Base-by-base conservation (phyloP, 202 grass and related monocot species). In the Carex sylvatica region DNA sequence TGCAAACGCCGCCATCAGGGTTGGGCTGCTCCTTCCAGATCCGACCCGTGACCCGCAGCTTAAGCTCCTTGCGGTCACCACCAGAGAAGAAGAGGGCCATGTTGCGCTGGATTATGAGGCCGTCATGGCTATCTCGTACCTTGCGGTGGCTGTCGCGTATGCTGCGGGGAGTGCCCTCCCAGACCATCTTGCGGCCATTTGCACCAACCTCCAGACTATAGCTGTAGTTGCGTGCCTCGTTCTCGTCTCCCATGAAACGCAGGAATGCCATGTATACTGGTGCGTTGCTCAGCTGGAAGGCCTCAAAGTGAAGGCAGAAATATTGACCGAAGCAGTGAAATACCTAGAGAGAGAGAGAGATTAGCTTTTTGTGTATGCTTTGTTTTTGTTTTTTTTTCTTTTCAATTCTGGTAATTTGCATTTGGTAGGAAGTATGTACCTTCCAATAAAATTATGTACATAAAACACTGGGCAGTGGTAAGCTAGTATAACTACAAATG, bases 261-360 rank as follows among this genome's bases (percentile, higher is more conserved):
- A 97, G 77, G 47, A 94, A 97, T 19, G 90, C 90, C 90, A 97
- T 91, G 81, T 97, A 94, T 2, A 97, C 91, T 1, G 94, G 94
- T 54, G 94, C 89, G 59, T 86, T 92, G 23, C 92, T 90, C 44
- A 97, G 92, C 82, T 92, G 91, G 86, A 97, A 97, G 31, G 90
- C 91, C 80, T 97, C 92, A 60, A 97, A 97, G 62, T 94, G 92
- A 33, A 97, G 83, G 83, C 94, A 97, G 83, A 97, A 97, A 80
- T 97, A 92, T 44, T 94, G 90, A 65, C 90, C 94, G 5, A 94
- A 97, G 63, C 94, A 94, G 12, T 97, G 88, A 76, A 97, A 97
- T 14, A 97, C 92, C 94, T 97, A 65, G 22, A 81, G 6, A 80
- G 59, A 65, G 28, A 56, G 51, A 76, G 4, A 75, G 7, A n/a